Evolutionary conservation across 2,329 filamentous ascomycete species (phyloP).

Genomic region (Endocalyx cinctus): DNA sequence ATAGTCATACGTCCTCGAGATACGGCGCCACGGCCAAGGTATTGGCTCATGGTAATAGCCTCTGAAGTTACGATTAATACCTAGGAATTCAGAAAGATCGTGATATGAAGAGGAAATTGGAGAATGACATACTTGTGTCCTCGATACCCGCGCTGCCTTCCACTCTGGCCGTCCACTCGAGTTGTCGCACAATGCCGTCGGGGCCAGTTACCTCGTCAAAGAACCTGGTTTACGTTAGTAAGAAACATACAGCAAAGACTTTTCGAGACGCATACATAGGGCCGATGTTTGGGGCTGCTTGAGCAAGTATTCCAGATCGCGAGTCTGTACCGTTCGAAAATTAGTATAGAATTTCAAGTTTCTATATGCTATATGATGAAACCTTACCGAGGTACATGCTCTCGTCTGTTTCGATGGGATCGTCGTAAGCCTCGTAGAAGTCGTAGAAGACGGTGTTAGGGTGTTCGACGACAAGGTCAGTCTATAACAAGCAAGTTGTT

Average conservation of each 20-base stretch:
- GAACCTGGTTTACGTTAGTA: too few relatives aligned
- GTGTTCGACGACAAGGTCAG: constrained; percentile 41
- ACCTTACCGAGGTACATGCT: constrained; percentile 37
- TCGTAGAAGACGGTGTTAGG: constrained; percentile 53
- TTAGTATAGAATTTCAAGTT: not conserved
- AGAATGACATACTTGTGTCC: constrained; percentile 25
- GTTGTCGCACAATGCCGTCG: constrained; percentile 58
- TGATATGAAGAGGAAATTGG: too few relatives aligned
- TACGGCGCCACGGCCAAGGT: constrained; percentile 60
- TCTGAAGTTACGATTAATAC: constrained; percentile 27
- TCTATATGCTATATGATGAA: not conserved
- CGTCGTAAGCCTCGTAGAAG: constrained; percentile 57
- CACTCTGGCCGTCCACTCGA: constrained; percentile 64
- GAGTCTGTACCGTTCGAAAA: constrained; percentile 22
- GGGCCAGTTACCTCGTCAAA: constrained; percentile 54
- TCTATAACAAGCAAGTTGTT: too few relatives aligned
- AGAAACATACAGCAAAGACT: not conserved
- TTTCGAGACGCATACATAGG: constrained; percentile 40
- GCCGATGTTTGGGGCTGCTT: constrained; percentile 62
- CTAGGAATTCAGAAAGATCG: not conserved
- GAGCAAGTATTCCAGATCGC: constrained; percentile 56
- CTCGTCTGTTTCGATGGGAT: constrained; percentile 39
- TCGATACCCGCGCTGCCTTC: constrained; percentile 45
- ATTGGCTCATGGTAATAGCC: constrained; percentile 51
- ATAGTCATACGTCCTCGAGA: constrained; percentile 60